A percentile compares a stretch with the other conserved stretches of the same genome.
Evolutionary conservation across 305 asterid species (phyloP).

Genomic region (Fraxinus xanthoxyloides): DNA sequence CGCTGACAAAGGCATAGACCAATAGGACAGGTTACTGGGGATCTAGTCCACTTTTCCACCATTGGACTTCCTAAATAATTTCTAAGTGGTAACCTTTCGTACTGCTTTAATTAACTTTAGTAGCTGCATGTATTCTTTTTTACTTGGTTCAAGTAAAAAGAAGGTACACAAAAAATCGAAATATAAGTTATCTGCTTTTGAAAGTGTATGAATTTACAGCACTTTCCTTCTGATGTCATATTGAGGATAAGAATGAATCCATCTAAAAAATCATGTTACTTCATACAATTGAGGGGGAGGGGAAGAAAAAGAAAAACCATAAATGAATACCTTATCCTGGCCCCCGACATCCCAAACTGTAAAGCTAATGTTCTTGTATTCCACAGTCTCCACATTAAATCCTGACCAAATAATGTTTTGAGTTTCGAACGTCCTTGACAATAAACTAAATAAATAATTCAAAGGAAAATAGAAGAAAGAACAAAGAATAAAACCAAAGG

Average conservation of each 20-base stretch:
- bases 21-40: neutral
- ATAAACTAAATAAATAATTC: neutral
- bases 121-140: neutral
- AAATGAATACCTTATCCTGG: conserved; percentile 50
- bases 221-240: neutral
- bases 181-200: neutral
- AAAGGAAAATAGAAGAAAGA: neutral
- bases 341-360: conserved; percentile 74
- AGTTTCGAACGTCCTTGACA: neutral
- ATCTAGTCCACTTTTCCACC: neutral
- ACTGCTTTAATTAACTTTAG: neutral
- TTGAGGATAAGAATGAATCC: neutral
- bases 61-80: neutral
- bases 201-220: neutral
- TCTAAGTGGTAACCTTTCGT: neutral
- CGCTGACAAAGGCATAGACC: neutral
- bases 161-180: neutral
- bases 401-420: conserved; percentile 29
- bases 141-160: neutral
- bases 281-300: neutral
- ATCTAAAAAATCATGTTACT: neutral
- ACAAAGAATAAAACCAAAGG: neutral
- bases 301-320: neutral
- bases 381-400: conserved; percentile 68
- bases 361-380: conserved; percentile 63